Base-by-base conservation (phyloP, 2,329 filamentous ascomycete genomes). In the Fusarium devonianum region DNA sequence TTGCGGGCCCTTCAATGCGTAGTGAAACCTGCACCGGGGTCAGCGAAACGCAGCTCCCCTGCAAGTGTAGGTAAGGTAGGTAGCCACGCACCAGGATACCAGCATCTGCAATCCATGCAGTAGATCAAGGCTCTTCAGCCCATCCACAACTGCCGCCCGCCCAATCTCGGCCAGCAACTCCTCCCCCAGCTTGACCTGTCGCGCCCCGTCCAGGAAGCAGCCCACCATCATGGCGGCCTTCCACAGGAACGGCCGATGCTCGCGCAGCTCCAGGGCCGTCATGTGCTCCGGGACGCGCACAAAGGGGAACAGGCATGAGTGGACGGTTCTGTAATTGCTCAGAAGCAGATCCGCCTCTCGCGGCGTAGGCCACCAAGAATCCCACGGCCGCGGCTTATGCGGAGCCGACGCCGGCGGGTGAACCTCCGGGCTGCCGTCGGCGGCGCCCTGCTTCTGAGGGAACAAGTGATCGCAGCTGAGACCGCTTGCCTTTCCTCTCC, bases 1-100 rank as follows among this genome's bases (percentile, higher is more conserved):
- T 60, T 80, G 77, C 36, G 77, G 75, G 55, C 75, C 78, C 59
- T 76, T 78, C 36, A 80, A 65, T 26, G 72, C 76, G 59, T 76
- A 76, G 49, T 79, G 75, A 45, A 73, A 78, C 75, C 75, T 77
- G 36, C 8, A 30, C n/a, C 17, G 23, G 16, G 47, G 64, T 18
- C n/a, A 17, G 21, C 14, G 30, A 4, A 11, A 9, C 11, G 17
- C 10, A 13, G 7, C 17, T 39, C 17, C 19, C 22, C 19, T n/a
- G 5, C 37, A n/a, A n/a, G n/a, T n/a, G n/a, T n/a, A n/a, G n/a
- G n/a, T n/a, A n/a, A n/a, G n/a, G n/a, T n/a, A n/a, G n/a, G n/a
- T 17, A 10, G n/a, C 16, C 4, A 64, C 70, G 43, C 56, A 79
- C 78, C 78, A 81, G 7, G 72, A 70, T 14, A 80, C 62, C 11